Conservation (phyloP, 129 eudicot species). For the Gnaphalium uliginosum region DNA sequence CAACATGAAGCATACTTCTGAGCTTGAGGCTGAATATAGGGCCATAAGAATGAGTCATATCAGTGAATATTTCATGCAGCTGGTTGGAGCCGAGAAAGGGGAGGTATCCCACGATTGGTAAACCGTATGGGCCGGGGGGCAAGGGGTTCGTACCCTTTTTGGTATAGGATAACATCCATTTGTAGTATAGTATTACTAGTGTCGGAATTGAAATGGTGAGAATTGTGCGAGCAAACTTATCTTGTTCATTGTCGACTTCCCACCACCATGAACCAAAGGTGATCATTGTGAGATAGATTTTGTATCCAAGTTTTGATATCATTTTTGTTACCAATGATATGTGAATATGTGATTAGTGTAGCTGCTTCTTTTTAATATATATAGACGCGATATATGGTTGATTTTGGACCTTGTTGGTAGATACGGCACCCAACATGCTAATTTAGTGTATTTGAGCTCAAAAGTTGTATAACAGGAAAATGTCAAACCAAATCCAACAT, state of each 20-base stretch:
- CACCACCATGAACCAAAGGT: constrained; percentile 26
- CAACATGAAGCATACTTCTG: constrained; percentile 33
- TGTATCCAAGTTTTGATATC: constrained; percentile 21
- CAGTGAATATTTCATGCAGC: constrained; percentile 25
- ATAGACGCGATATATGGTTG: background rate
- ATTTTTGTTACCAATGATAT: constrained; percentile 5
- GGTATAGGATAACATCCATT: background rate
- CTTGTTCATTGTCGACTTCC: constrained; percentile 5
- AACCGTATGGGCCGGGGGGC: constrained; percentile 43
- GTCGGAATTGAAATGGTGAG: constrained; percentile 9
- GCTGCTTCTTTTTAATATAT: background rate
- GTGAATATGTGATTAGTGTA: background rate
- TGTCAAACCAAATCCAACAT: no score
- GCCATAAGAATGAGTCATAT: constrained; percentile 23
- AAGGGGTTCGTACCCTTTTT: background rate
- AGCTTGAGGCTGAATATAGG: constrained; percentile 35
- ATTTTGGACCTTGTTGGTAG: no score
- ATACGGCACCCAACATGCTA: no score
- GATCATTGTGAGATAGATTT: constrained; percentile 1
- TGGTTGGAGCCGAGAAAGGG: constrained; percentile 29
- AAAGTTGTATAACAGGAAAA: no score
- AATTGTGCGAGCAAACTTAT: background rate
- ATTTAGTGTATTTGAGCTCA: no score
- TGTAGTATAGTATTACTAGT: constrained; percentile 11
- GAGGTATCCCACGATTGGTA: constrained; percentile 39